Evolutionary conservation across 345 rosid genomes (phyloP), one percentile per base, ranked within the genome.

Genomic region (Hibiscus trionum): DNA sequence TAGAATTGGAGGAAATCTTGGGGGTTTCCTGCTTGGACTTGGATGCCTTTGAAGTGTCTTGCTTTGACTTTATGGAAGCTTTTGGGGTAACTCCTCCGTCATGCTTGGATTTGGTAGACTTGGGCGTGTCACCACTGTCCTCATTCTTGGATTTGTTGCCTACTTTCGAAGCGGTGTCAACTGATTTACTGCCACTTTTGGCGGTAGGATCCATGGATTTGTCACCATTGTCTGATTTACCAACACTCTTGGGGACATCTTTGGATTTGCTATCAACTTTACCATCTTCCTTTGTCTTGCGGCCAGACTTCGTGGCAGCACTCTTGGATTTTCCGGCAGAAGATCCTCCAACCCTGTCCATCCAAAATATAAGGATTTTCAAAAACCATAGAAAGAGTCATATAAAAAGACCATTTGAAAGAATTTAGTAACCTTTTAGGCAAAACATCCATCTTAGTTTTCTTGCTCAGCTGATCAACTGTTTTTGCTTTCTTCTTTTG

Each of bases 401-500:
- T 26, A 57, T 19, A 12, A 21, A 46, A 29, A 0, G 12, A 16
- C 17, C 53, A 9, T 39, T 27, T 39, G 8, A 60, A 29, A 57
- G 56, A 46, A 67, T 64, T 70, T 72, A 70, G 73, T 83, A 73
- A 96, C 99, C 78, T 85, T 75, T 84, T 88, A 2, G 73, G 76
- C 9, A 85, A 78, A 68, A 75, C 72, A 33, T 84, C 88, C 59
- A 35, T 67, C 85, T 89, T 88, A 39, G 73, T 72, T 75, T 83
- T 85, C 81, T 85, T 86, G 3, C 75, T 33, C 7, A 83, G 70
- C 61, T 65, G 82, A 24, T 79, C 84, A 19, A 76, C 82, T 61
- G 82, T 73, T 82, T 86, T 91, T n/a, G 79, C 76, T 76, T 83
- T 88, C 87, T 91, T 93, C 80, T 79, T 90, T 73, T 44, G 82